Percentiles rank a stretch among this genome's conserved stretches.
Conservation (phyloP, 441 rosid genomes). For the Geranium incanum region DNA sequence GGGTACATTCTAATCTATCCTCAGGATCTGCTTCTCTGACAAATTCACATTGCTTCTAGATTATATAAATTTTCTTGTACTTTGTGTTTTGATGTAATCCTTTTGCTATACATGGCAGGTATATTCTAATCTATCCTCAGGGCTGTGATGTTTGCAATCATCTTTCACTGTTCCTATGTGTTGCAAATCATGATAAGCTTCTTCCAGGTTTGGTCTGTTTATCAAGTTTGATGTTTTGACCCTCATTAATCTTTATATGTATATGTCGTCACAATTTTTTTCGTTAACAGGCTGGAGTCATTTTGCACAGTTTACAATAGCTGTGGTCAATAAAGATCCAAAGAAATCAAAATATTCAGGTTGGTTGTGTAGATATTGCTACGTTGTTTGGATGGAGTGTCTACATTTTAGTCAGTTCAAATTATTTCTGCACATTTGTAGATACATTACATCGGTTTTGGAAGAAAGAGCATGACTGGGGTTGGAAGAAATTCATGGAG, state of each 20-base stretch:
- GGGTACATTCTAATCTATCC: not conserved
- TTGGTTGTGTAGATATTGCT: conserved; percentile 29
- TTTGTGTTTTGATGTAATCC: not conserved
- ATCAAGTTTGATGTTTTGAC: conserved; percentile 5
- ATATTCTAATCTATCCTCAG: conserved; percentile 92
- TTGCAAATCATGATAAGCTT: conserved; percentile 89
- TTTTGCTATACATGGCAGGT: conserved; percentile 45
- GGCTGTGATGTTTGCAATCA: conserved; percentile 97
- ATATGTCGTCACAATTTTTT: conserved; percentile 14
- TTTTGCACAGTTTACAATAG: conserved; percentile 97
- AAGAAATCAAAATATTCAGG: conserved; percentile 91
- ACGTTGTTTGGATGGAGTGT: not conserved
- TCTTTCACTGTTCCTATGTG: conserved; percentile 95
- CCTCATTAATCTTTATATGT: conserved; percentile 11
- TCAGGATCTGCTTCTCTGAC: not conserved
- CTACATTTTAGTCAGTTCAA: conserved; percentile 15
- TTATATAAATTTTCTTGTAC: not conserved
- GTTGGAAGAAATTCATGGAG: conserved; percentile 97
- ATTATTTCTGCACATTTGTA: conserved; percentile 23
- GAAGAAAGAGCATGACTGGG: conserved; percentile 99
- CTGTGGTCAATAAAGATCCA: conserved; percentile 82
- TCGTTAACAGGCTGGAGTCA: conserved; percentile 86
- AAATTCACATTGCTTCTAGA: not conserved
- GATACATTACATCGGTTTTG: conserved; percentile 92
- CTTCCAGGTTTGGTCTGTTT: conserved; percentile 65